phyloP scores from a whole-genome alignment of 2,329 filamentous ascomycete genomes.

The Fusarium sulawesiense region DNA sequence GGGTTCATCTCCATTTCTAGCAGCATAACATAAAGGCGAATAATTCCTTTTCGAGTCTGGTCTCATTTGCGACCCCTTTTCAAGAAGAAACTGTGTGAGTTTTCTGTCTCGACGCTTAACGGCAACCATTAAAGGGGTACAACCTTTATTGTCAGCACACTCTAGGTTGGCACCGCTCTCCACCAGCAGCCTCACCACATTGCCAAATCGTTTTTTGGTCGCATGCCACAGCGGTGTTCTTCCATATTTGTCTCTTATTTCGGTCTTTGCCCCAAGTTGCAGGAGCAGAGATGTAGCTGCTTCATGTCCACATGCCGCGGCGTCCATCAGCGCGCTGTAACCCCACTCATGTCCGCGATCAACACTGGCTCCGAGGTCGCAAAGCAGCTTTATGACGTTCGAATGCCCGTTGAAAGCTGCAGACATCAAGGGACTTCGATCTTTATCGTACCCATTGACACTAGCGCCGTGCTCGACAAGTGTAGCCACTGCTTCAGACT shows the following conservation, averaged over 20 bases:
- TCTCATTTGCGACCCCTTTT: background rate
- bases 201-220: background rate
- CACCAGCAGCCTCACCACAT: background rate
- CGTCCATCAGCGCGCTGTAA: background rate
- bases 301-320: background rate
- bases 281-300: background rate
- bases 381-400: background rate
- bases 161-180: background rate
- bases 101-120: background rate
- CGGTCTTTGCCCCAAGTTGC: background rate
- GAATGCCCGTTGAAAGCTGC: background rate
- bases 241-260: background rate
- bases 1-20: background rate
- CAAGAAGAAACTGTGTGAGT: background rate
- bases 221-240: background rate
- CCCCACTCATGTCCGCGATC: background rate
- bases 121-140: background rate
- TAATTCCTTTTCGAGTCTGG: background rate
- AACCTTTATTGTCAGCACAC: background rate
- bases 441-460: background rate
- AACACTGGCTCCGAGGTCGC: background rate
- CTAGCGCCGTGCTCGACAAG: background rate
- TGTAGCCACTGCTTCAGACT: background rate
- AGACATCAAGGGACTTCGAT: background rate
- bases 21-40: background rate